Conservation (phyloP, 495 filamentous ascomycete genomes). For the Parachaetomium inaequale region DNA sequence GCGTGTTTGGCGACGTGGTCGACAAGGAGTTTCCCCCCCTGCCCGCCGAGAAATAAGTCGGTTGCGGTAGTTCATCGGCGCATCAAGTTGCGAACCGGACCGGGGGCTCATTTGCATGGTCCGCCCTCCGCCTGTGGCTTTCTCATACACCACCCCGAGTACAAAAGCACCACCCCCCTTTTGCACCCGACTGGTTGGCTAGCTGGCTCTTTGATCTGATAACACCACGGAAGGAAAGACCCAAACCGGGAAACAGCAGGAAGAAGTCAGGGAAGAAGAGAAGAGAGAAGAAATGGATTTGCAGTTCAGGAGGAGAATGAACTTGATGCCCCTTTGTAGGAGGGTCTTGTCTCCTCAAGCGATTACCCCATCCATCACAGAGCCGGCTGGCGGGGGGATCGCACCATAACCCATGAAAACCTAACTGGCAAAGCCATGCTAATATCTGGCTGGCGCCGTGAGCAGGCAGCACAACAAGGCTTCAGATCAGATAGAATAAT, state of each 20-base stretch:
- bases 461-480: neutral
- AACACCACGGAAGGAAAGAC: neutral
- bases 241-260: neutral
- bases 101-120: neutral
- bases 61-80: neutral
- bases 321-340: neutral
- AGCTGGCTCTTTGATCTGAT: neutral
- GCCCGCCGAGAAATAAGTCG: neutral
- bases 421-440: neutral
- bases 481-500: neutral
- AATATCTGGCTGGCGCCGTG: neutral
- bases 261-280: neutral
- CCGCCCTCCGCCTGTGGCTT: neutral
- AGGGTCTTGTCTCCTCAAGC: neutral
- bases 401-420: neutral
- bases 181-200: neutral
- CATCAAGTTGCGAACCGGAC: too few species aligned
- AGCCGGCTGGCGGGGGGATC: too few species aligned
- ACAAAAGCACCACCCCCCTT: neutral
- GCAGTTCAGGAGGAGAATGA: neutral
- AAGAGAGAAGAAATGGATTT: neutral
- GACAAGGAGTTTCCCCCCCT: constrained; percentile 31
- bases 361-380: neutral
- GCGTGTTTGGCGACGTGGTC: constrained; percentile 15
- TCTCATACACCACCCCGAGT: neutral